A percentile compares a stretch with the other conserved stretches of the same genome.
Conservation (phyloP, 1,284 basidiomycete species). For the Ganoderma sinense region DNA sequence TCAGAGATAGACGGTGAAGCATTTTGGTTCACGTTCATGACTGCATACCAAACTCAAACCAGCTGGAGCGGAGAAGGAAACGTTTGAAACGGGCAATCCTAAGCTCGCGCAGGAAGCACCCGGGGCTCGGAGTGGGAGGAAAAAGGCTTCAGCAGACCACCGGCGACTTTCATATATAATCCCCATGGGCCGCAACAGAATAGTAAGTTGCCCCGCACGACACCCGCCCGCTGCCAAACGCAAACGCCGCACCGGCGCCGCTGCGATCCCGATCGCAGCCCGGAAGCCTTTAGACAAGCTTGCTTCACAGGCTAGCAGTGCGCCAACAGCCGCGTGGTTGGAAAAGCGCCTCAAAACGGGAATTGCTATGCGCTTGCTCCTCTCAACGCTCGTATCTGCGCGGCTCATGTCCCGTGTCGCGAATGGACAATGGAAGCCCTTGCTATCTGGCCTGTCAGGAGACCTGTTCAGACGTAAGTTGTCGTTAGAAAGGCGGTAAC, state of each 20-base stretch:
- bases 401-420: neutral
- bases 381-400: neutral
- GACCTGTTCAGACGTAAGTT: neutral
- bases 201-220: neutral
- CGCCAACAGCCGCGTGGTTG: neutral
- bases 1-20: neutral
- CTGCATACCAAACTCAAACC: constrained; percentile 1
- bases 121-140: neutral
- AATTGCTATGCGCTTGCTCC: neutral
- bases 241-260: neutral
- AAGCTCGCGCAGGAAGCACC: neutral
- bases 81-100: neutral
- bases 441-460: neutral
- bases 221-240: neutral
- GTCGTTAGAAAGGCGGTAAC: neutral
- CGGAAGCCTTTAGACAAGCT: neutral
- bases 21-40: neutral
- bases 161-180: neutral
- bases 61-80: neutral
- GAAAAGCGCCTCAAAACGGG: neutral
- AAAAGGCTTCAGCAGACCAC: neutral
- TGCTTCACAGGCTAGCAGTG: neutral
- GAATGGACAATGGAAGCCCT: neutral
- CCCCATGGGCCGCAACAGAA: neutral
- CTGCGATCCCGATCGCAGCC: neutral